These are phyloP conservation scores for Hanseniaspora uvarum DNA, from an alignment of 1,139 yeast genomes.

Conservation along the genomic window DNA sequence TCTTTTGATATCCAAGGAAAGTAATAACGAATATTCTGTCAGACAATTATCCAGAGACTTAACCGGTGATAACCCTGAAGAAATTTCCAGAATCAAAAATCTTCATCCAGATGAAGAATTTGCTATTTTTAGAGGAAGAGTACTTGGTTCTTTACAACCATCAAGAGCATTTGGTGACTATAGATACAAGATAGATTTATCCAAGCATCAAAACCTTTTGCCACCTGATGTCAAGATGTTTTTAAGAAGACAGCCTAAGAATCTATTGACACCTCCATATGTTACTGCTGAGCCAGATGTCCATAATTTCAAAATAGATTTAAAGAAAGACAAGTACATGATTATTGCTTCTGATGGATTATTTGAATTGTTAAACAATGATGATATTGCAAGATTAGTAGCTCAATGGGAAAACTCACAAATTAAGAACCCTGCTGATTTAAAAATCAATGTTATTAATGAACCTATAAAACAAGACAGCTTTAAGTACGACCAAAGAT, in stretches of 20 bases:
- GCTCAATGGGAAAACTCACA: constrained; percentile 79
- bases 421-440: constrained; percentile 25
- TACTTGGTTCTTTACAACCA: constrained; percentile 91
- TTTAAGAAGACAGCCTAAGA: constrained; percentile 72
- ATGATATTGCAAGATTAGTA: constrained; percentile 83
- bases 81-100: constrained; percentile 66
- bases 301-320: constrained; percentile 66
- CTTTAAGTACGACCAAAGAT: constrained; percentile 35
- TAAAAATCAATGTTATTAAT: constrained; percentile 50
- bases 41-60: constrained; percentile 81
- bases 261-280: constrained; percentile 83
- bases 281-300: constrained; percentile 95
- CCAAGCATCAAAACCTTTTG: constrained; percentile 35
- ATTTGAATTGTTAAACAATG: constrained; percentile 83
- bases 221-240: constrained; percentile 76
- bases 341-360: constrained; percentile 93
- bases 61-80: constrained; percentile 84
- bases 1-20: constrained; percentile 59
- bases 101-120: constrained; percentile 78
- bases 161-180: constrained; percentile 97
- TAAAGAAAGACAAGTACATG: constrained; percentile 68
- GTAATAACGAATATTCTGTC: constrained; percentile 59
- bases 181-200: constrained; percentile 64
- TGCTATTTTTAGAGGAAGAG: constrained; percentile 77
- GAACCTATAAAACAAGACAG: constrained; percentile 35